These are phyloP conservation scores for Chaetomidium leptoderma DNA, from an alignment of 495 filamentous ascomycete species.

Conservation along the genomic window DNA sequence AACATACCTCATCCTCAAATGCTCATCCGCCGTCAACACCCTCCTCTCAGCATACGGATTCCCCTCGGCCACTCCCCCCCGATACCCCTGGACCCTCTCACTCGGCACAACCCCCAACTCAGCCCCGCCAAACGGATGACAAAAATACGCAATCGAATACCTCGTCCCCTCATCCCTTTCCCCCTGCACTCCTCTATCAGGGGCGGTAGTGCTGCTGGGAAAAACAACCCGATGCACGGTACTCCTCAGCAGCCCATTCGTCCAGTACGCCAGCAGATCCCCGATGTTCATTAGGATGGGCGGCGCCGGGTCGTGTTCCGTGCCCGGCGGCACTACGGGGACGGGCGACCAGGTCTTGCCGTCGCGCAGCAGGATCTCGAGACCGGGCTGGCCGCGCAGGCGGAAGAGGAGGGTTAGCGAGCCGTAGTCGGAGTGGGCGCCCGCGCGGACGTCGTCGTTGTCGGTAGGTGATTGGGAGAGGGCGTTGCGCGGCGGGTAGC, in stretches of 20 bases:
- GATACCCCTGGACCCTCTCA: slow-evolving; percentile 36
- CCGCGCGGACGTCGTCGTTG: slow-evolving; percentile 68
- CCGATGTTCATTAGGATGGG: slow-evolving; percentile 92
- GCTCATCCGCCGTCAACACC: slow-evolving; percentile 75
- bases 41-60: slow-evolving; percentile 47
- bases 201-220: slow-evolving; percentile 30
- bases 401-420: slow-evolving; percentile 86
- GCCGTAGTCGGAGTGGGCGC: slow-evolving; percentile 89
- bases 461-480: slow-evolving; percentile 53
- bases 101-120: slow-evolving; percentile 73
- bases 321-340: slow-evolving; percentile 54
- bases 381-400: slow-evolving; percentile 71
- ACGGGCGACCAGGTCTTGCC: slow-evolving; percentile 54
- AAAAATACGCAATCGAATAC: slow-evolving; percentile 90
- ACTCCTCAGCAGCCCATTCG: slow-evolving; percentile 72
- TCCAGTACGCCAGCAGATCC: slow-evolving; percentile 89
- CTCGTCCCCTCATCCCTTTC: slow-evolving; percentile 52
- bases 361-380: slow-evolving; percentile 72
- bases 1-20: slow-evolving; percentile 58
- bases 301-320: slow-evolving; percentile 52
- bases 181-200: slow-evolving; percentile 36
- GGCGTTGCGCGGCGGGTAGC: slow-evolving; percentile 56
- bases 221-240: slow-evolving; percentile 91
- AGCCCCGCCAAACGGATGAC: slow-evolving; percentile 74
- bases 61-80: slow-evolving; percentile 29